phyloP scores from a whole-genome alignment of 1,284 basidiomycete genomes.

The Wallemia hederae region DNA sequence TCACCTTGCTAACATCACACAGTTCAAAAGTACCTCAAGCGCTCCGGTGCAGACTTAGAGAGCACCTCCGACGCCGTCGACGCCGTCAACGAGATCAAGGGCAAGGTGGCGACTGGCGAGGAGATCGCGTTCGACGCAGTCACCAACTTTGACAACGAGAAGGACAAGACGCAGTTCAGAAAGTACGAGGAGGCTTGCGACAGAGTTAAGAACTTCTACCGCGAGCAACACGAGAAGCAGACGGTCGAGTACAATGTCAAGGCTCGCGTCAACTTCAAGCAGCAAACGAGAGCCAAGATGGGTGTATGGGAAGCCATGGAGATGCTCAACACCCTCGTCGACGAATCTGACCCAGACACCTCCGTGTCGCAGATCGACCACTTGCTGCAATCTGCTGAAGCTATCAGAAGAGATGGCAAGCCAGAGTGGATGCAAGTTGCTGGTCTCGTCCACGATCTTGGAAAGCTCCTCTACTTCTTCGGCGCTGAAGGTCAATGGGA shows the following conservation, averaged over 20 bases:
- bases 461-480: conserved; percentile 53
- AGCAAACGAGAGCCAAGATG: conserved; percentile 14
- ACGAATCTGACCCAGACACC: conserved; percentile 68
- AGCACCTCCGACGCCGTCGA: conserved; percentile 42
- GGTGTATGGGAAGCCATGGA: conserved; percentile 69
- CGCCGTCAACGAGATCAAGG: conserved; percentile 37
- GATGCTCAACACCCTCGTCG: conserved; percentile 56
- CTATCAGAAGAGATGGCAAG: conserved; percentile 59
- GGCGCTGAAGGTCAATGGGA: conserved; percentile 58
- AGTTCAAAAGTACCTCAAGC: neutral
- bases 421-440: conserved; percentile 35
- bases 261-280: conserved; percentile 14
- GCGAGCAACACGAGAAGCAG: conserved; percentile 69
- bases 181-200: conserved; percentile 34
- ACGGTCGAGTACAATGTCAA: conserved; percentile 55
- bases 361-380: conserved; percentile 62
- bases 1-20: too few relatives aligned
- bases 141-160: conserved; percentile 37
- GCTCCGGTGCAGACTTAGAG: conserved; percentile 24
- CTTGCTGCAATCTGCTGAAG: conserved; percentile 67
- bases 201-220: conserved; percentile 58
- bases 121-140: conserved; percentile 24
- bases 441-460: conserved; percentile 62
- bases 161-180: conserved; percentile 33
- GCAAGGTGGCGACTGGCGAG: conserved; percentile 13